Percentiles rank a stretch among this genome's conserved stretches.
Evolutionary conservation across 768 basidiomycete genomes (phyloP).

Genomic region (Lanmaoa pseudosensibilis): DNA sequence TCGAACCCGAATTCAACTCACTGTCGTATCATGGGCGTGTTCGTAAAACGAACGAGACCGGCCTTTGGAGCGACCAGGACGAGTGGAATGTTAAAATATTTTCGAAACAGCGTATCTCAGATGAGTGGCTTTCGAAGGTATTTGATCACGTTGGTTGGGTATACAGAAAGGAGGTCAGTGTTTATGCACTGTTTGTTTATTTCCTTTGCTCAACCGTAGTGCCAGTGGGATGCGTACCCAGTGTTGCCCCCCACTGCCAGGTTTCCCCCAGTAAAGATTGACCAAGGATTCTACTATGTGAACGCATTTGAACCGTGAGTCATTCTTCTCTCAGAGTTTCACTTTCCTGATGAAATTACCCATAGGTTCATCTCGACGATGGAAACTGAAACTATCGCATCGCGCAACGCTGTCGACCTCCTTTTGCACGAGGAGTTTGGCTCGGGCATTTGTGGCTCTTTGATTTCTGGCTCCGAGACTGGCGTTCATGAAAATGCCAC

Average conservation of each 20-base stretch:
- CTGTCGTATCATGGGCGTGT: conserved; percentile 74
- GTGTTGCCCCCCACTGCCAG: conserved; percentile 60
- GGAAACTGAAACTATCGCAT: conserved; percentile 88
- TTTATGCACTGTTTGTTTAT: neutral
- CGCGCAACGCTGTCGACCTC: conserved; percentile 81
- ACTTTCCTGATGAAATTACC: neutral
- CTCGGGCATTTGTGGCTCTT: conserved; percentile 63
- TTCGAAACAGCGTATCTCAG: conserved; percentile 60
- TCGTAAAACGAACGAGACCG: conserved; percentile 27
- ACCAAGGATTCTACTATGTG: conserved; percentile 82
- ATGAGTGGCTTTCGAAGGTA: conserved; percentile 66
- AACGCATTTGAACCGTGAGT: conserved; percentile 89
- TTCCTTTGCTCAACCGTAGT: conserved; percentile 4
- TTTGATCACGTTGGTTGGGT: conserved; percentile 83
- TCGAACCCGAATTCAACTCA: conserved; percentile 81
- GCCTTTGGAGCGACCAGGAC: conserved; percentile 22
- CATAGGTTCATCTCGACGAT: conserved; percentile 82
- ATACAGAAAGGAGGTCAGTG: conserved; percentile 66
- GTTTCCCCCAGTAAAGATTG: conserved; percentile 80
- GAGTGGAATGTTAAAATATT: conserved; percentile 89
- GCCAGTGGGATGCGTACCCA: conserved; percentile 81
- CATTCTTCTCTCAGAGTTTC: neutral
- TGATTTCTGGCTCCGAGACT: conserved; percentile 29
- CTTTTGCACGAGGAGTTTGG: conserved; percentile 73
- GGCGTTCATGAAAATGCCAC: conserved; percentile 12